phyloP scores from a whole-genome alignment of 1,139 yeast species.

The Lodderomyces parapsilosis region DNA sequence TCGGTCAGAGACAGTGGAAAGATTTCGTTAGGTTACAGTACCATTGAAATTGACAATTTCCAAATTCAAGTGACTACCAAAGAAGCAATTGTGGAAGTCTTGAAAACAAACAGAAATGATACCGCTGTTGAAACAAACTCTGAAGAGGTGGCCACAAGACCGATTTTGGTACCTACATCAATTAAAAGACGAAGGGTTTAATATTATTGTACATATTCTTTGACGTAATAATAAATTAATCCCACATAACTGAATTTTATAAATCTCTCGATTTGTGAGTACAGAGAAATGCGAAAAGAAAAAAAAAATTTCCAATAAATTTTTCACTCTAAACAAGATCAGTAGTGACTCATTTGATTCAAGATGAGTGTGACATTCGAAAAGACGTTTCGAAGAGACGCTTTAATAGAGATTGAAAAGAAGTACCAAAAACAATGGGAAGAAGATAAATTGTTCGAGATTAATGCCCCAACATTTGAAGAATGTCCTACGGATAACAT shows the following conservation, averaged over 20 bases:
- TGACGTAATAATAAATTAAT: not conserved
- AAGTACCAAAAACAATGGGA: slow-evolving; percentile 87
- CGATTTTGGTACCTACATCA: slow-evolving; percentile 10
- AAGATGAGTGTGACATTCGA: slow-evolving; percentile 47
- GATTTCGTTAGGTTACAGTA: slow-evolving; percentile 39
- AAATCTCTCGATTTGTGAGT: not conserved
- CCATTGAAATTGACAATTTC: slow-evolving; percentile 10
- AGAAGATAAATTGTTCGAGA: slow-evolving; percentile 79
- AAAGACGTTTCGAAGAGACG: slow-evolving; percentile 88
- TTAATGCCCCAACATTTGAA: slow-evolving; percentile 78
- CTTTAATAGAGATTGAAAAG: slow-evolving; percentile 84
- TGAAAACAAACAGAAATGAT: not conserved
- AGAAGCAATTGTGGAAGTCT: slow-evolving; percentile 2
- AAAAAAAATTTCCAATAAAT: slow-evolving; percentile 4
- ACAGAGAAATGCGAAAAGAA: not conserved
- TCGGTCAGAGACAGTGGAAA: slow-evolving; percentile 53
- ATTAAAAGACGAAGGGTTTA: slow-evolving; percentile 10
- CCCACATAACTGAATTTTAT: not conserved
- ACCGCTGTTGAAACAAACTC: not conserved
- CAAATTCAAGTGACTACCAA: slow-evolving; percentile 7
- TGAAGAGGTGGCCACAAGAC: not conserved
- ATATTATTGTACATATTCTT: not conserved
- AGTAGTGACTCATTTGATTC: slow-evolving; percentile 5
- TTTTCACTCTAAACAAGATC: slow-evolving; percentile 3
- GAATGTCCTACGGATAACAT: slow-evolving; percentile 56